phyloP scores from a whole-genome alignment of 805 yeast species.

The Grigorovia yakushimaensis region DNA sequence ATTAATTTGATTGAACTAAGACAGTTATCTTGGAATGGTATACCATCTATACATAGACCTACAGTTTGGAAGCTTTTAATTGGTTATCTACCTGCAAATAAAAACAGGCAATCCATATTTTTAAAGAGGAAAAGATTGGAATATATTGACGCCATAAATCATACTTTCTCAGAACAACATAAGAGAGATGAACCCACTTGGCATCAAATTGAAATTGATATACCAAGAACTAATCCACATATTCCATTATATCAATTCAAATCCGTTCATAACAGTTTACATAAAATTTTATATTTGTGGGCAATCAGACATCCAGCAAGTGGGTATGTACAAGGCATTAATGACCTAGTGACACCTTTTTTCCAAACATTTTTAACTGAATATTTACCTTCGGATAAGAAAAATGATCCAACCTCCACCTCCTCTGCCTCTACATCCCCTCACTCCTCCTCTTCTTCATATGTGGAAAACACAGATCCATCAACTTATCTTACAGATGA shows the following conservation, averaged over 20 bases:
- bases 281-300: conserved; percentile 82
- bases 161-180: conserved; percentile 43
- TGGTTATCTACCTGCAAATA: conserved; percentile 85
- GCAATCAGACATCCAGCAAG: conserved; percentile 95
- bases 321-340: conserved; percentile 96
- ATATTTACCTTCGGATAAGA: conserved; percentile 34
- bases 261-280: conserved; percentile 68
- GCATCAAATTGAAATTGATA: conserved; percentile 93
- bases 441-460: not conserved
- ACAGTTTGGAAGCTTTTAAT: conserved; percentile 80
- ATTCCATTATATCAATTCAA: conserved; percentile 59
- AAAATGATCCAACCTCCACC: not conserved
- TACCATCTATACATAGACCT: conserved; percentile 74
- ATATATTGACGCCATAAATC: conserved; percentile 63
- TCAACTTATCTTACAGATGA: conserved; percentile 42
- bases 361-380: conserved; percentile 73
- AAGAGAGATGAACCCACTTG: conserved; percentile 70
- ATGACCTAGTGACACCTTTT: conserved; percentile 88
- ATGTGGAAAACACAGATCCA: conserved; percentile 55
- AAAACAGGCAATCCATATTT: conserved; percentile 60
- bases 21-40: conserved; percentile 87
- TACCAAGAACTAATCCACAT: conserved; percentile 87
- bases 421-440: not conserved
- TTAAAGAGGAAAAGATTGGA: conserved; percentile 76
- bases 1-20: conserved; percentile 64